Conservation (phyloP, 2,329 filamentous ascomycete genomes). For the Colletotrichum echinochloae region DNA sequence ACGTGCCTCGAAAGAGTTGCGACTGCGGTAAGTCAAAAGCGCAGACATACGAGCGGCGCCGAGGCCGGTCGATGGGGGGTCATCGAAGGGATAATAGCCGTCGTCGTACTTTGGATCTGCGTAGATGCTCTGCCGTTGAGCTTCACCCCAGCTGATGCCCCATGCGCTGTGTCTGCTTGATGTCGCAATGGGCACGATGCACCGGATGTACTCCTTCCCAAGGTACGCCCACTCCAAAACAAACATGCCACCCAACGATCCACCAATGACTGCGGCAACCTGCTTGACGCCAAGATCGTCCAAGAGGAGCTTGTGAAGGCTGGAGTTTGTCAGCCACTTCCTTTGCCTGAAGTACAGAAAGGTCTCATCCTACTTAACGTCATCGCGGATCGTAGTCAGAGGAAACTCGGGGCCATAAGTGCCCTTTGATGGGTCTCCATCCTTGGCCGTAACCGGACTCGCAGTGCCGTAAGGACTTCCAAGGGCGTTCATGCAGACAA, state of each 20-base stretch:
- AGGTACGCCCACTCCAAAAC: conserved; percentile 94
- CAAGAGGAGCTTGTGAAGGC: conserved; percentile 82
- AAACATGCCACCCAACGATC: conserved; percentile 90
- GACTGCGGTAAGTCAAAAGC: conserved; percentile 92
- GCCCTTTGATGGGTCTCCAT: conserved; percentile 79
- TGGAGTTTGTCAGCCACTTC: conserved; percentile 49
- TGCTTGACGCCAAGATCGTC: conserved; percentile 85
- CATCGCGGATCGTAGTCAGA: conserved; percentile 92
- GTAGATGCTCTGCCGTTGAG: conserved; percentile 93
- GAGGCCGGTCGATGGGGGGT: conserved; percentile 87
- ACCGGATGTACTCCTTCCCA: conserved; percentile 85
- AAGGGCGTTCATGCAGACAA: conserved; percentile 87
- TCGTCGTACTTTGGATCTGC: conserved; percentile 98
- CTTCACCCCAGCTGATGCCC: conserved; percentile 92
- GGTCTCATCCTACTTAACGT: conserved; percentile 80
- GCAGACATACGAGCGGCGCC: conserved; percentile 97
- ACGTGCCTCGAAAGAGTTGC: conserved; percentile 95
- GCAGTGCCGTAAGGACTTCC: conserved; percentile 89
- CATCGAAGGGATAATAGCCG: conserved; percentile 90
- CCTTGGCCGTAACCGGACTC: conserved; percentile 89
- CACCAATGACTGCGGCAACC: conserved; percentile 82
- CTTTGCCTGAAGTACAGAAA: background rate
- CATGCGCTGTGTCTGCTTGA: conserved; percentile 88
- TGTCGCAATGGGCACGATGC: conserved; percentile 85
- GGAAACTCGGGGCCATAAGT: conserved; percentile 96